A percentile compares a stretch with the other conserved stretches of the same genome.
These are phyloP conservation scores for Sclerotinia trifoliorum DNA, from an alignment of 2,329 filamentous ascomycete genomes.

Conservation along the genomic window DNA sequence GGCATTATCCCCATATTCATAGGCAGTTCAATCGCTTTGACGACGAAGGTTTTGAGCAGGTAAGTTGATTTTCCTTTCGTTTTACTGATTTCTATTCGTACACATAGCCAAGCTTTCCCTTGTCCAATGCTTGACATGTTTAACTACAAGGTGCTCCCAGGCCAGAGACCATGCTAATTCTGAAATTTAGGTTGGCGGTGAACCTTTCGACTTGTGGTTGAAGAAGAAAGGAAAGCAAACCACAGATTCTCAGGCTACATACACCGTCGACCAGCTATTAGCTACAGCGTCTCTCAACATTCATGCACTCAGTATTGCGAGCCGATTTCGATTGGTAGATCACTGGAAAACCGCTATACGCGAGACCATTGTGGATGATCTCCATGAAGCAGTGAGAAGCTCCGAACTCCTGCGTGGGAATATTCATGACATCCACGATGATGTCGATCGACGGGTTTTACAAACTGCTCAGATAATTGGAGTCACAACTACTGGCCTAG, in stretches of 20 bases:
- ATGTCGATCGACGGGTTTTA: constrained; percentile 19
- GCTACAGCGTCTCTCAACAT: too few species aligned
- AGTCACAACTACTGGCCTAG: constrained; percentile 53
- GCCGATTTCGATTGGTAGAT: too few species aligned
- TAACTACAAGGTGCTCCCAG: too few species aligned
- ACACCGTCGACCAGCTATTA: background rate
- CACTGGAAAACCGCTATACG: constrained; percentile 12
- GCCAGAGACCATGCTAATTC: background rate
- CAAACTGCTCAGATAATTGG: constrained; percentile 48
- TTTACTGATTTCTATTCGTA: too few species aligned
- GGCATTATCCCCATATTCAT: constrained; percentile 26
- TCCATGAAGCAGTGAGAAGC: constrained; percentile 23
- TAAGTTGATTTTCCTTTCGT: constrained; percentile 3
- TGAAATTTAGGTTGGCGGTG: background rate
- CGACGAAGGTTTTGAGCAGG: constrained; percentile 28
- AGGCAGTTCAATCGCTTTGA: constrained; percentile 28
- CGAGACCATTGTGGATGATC: constrained; percentile 21
- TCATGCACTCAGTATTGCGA: too few species aligned
- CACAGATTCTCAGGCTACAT: background rate
- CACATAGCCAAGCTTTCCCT: too few species aligned
- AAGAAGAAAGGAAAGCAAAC: background rate
- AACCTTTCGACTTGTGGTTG: constrained; percentile 31
- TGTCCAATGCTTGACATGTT: too few species aligned
- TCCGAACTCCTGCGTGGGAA: background rate
- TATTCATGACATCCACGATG: constrained; percentile 23